A percentile compares a stretch with the other conserved stretches of the same genome.
Conservation (phyloP, 2,329 filamentous ascomycete genomes). For the Malbranchea cinnamomea region DNA sequence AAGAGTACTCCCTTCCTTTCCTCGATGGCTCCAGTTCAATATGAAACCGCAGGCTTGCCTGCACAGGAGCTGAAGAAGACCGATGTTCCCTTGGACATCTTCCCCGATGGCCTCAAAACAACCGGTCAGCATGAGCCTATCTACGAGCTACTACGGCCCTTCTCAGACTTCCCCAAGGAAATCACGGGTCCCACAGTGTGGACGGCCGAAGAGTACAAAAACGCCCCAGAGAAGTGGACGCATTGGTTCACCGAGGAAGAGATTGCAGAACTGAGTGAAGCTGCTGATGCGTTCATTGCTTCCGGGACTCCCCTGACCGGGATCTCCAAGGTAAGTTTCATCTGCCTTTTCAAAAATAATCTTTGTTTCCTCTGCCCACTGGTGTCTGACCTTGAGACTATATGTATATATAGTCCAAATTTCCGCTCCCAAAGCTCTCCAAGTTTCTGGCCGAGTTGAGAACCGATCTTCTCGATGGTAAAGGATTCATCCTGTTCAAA, state of each 20-base stretch:
- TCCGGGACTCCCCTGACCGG: slow-evolving; percentile 53
- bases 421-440: slow-evolving; percentile 44
- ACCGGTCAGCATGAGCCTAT: slow-evolving; percentile 59
- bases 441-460: slow-evolving; percentile 41
- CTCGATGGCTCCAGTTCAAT: slow-evolving; percentile 10
- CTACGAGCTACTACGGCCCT: slow-evolving; percentile 49
- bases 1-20: background rate
- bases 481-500: slow-evolving; percentile 84
- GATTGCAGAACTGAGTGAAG: slow-evolving; percentile 48
- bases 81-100: slow-evolving; percentile 24
- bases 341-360: background rate
- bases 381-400: background rate
- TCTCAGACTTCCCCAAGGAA: slow-evolving; percentile 53
- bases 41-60: slow-evolving; percentile 7
- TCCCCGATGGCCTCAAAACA: slow-evolving; percentile 52
- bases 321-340: slow-evolving; percentile 43
- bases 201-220: slow-evolving; percentile 48
- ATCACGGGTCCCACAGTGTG: slow-evolving; percentile 62
- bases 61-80: slow-evolving; percentile 5
- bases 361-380: slow-evolving; percentile 3
- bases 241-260: slow-evolving; percentile 54
- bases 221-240: slow-evolving; percentile 54
- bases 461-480: slow-evolving; percentile 60
- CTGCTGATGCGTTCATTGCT: slow-evolving; percentile 55
- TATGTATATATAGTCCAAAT: slow-evolving; percentile 33